Conservation (phyloP, 2,329 filamentous ascomycete species). For the Alternaria sp. region DNA sequence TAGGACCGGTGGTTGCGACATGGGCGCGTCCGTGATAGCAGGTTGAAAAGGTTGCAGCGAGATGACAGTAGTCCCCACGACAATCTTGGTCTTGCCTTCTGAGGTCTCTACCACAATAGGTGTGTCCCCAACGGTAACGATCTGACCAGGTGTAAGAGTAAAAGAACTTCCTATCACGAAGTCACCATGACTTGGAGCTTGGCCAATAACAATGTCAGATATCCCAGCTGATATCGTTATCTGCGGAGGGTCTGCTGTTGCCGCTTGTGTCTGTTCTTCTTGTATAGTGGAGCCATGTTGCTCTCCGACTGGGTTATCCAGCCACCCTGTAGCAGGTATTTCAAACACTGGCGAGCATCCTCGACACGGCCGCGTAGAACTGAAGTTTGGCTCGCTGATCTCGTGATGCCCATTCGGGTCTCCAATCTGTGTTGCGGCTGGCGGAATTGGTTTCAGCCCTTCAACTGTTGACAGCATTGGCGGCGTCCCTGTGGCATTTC, state of each 20-base stretch:
- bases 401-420: conserved; percentile 41
- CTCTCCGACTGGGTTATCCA: conserved; percentile 27
- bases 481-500: conserved; percentile 5
- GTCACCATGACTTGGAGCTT: conserved; percentile 15
- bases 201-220: conserved; percentile 24
- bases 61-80: conserved; percentile 29
- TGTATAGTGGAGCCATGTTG: conserved; percentile 15
- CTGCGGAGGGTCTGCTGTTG: conserved; percentile 6
- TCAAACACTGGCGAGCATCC: conserved; percentile 39
- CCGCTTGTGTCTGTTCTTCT: neutral
- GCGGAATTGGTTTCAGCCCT: conserved; percentile 32
- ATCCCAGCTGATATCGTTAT: conserved; percentile 23
- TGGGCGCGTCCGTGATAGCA: conserved; percentile 24
- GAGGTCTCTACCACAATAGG: conserved; percentile 36
- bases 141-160: conserved; percentile 26
- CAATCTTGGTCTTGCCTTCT: conserved; percentile 24
- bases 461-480: conserved; percentile 32
- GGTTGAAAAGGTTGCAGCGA: conserved; percentile 13
- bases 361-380: conserved; percentile 30
- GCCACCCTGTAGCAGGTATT: conserved; percentile 33
- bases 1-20: conserved; percentile 6
- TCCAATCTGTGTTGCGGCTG: conserved; percentile 27
- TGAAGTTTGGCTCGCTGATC: conserved; percentile 39
- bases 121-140: conserved; percentile 29
- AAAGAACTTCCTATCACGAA: conserved; percentile 29